These are phyloP conservation scores for Tolypocladium inflatum DNA, from an alignment of 2,329 filamentous ascomycete genomes.

Conservation along the genomic window DNA sequence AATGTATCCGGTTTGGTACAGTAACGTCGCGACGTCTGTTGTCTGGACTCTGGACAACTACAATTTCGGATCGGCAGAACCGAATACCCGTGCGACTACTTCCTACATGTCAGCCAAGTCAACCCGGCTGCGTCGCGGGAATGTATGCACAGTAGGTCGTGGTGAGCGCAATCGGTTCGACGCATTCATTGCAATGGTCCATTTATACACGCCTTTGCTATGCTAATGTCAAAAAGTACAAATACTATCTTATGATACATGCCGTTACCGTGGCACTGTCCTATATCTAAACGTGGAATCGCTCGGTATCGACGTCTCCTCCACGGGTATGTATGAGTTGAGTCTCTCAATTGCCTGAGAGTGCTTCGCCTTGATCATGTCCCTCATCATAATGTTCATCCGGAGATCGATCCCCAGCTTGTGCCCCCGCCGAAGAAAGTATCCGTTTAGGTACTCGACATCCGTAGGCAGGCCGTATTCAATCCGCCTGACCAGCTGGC, in stretches of 20 bases:
- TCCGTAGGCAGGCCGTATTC: constrained; percentile 56
- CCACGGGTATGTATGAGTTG: constrained; percentile 21
- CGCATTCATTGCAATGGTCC: not conserved
- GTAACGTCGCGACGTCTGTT: too few relatives aligned
- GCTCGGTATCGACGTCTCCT: constrained; percentile 21
- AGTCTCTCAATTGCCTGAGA: constrained; percentile 20
- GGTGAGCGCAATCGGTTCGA: too few relatives aligned
- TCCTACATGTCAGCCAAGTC: too few relatives aligned
- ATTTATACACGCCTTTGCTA: constrained; percentile 5
- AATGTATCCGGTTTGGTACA: too few relatives aligned
- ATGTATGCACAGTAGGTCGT: too few relatives aligned
- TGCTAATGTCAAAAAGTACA: not conserved
- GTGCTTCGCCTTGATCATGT: constrained; percentile 64
- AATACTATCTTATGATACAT: not conserved
- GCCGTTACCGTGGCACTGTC: constrained; percentile 1
- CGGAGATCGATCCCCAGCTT: constrained; percentile 63
- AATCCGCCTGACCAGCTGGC: constrained; percentile 60
- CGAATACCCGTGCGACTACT: too few relatives aligned
- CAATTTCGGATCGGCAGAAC: too few relatives aligned
- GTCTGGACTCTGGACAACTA: too few relatives aligned
- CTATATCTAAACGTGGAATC: constrained; percentile 13
- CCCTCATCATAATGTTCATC: constrained; percentile 63
- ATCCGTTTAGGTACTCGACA: constrained; percentile 81
- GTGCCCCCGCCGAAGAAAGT: constrained; percentile 65
- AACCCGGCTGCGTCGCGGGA: too few relatives aligned